Evolutionary conservation across 2,329 filamentous ascomycete species (phyloP), one percentile per base, ranked within the genome.

Genomic region (Grosmannia clavigera): DNA sequence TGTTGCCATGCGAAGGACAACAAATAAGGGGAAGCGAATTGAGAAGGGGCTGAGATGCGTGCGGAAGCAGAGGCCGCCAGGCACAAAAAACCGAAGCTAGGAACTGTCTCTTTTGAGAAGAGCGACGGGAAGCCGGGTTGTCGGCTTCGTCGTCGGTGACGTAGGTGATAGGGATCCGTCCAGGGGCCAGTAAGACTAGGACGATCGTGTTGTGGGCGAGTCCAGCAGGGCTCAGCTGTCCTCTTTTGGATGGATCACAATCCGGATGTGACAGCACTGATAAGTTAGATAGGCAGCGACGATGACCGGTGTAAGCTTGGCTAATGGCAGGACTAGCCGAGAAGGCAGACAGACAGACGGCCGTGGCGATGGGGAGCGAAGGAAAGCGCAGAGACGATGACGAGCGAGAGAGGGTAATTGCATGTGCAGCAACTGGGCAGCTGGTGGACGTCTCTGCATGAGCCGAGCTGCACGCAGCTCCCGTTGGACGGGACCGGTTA

Each of bases 141-240:
- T 14, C 12, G 16, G 50, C 50, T 52, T 31, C 12, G 7, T 31
- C 31, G 31, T 55, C 33, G 52, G 31, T 19, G n/a, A 22, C 11
- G 52, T 51, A 5, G 31, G 31, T 4, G 50, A 19, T 16, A 58
- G 57, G 51, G 56, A 62, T 64, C 60, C 60, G 59, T 60, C 59
- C 29, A 46, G 31, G 58, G 38, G 35, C 55, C 59, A 59, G 59
- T 52, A 58, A 58, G 60, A 58, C 61, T 61, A 64, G 59, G 51
- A 51, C 56, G 43, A 19, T 46, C 16, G 7, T 46, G 43, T 19
- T 46, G 43, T 46, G 43, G 40, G 40, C 7, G 7, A 60, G 61
- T 55, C 9, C 19, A 27, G 22, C 10, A 29, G 33, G 54, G 12
- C 19, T 11, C 33, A 35, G 33, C 29, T 43, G 25, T 40, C 40